These are phyloP conservation scores for Penicillium mononematosum DNA, from an alignment of 495 filamentous ascomycete genomes.

Conservation along the genomic window DNA sequence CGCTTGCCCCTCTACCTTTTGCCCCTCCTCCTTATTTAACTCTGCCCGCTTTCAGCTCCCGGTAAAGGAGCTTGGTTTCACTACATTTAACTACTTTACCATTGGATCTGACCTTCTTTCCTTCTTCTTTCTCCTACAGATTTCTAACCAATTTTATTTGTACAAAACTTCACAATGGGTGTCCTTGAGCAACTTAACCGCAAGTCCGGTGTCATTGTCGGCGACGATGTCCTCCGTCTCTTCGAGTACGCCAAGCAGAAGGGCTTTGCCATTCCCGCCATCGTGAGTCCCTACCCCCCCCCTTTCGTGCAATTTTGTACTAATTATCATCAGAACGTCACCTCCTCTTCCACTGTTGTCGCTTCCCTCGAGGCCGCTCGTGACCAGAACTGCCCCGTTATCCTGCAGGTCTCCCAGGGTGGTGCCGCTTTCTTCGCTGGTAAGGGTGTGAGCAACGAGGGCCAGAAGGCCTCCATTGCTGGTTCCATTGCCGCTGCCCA, in stretches of 20 bases:
- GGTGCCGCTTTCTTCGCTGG: slow-evolving; percentile 93
- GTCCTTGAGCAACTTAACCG: slow-evolving; percentile 63
- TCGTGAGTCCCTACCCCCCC: slow-evolving; percentile 53
- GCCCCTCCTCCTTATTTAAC: slow-evolving; percentile 24
- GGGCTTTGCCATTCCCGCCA: slow-evolving; percentile 85
- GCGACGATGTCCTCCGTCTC: slow-evolving; percentile 75
- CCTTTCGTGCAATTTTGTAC: not conserved
- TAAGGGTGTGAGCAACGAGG: slow-evolving; percentile 82
- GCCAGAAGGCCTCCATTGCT: slow-evolving; percentile 84
- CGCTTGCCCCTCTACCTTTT: slow-evolving; percentile 27
- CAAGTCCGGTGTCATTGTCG: slow-evolving; percentile 83
- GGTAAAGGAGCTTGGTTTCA: slow-evolving; percentile 20
- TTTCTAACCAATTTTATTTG: slow-evolving; percentile 8
- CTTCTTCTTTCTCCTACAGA: slow-evolving; percentile 12
- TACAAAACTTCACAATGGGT: slow-evolving; percentile 55
- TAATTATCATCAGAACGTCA: slow-evolving; percentile 62
- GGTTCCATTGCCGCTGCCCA: slow-evolving; percentile 86
- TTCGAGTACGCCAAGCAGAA: slow-evolving; percentile 84
- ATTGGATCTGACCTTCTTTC: slow-evolving; percentile 10
- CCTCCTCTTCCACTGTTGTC: slow-evolving; percentile 85
- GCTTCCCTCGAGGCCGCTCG: slow-evolving; percentile 89
- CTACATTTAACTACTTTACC: slow-evolving; percentile 10
- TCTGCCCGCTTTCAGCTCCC: slow-evolving; percentile 32
- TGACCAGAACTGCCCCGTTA: slow-evolving; percentile 81
- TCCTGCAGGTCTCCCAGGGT: slow-evolving; percentile 89